phyloP scores from a whole-genome alignment of 2,329 filamentous ascomycete genomes.

The Bipolaris zeicola region DNA sequence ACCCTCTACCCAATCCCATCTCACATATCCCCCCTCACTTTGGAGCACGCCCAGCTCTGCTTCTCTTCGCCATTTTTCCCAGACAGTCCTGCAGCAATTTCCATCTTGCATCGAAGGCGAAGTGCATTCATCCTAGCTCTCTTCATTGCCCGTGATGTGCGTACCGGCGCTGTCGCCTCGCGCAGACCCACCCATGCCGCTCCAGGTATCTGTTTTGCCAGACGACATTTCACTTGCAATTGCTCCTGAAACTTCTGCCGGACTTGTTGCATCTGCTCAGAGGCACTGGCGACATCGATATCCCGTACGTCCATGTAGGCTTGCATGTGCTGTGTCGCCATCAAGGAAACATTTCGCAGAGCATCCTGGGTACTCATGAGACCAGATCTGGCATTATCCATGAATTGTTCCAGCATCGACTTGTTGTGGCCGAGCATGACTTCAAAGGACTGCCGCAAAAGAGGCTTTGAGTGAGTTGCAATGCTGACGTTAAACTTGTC shows the following conservation, averaged over 20 bases:
- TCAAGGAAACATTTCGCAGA: slow-evolving; percentile 29
- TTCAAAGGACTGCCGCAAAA: slow-evolving; percentile 42
- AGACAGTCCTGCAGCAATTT: slow-evolving; percentile 27
- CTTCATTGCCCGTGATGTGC: slow-evolving; percentile 34
- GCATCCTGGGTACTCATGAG: slow-evolving; percentile 26
- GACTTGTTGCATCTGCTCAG: slow-evolving; percentile 7
- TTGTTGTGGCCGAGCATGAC: slow-evolving; percentile 42
- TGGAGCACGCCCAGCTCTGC: slow-evolving; percentile 33
- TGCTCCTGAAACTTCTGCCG: slow-evolving; percentile 20
- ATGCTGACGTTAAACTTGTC: slow-evolving; percentile 58
- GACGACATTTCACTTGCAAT: slow-evolving; percentile 5
- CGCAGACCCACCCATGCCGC: slow-evolving; percentile 32
- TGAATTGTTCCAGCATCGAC: slow-evolving; percentile 31
- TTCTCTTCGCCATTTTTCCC: slow-evolving; percentile 13
- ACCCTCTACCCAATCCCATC: neutral
- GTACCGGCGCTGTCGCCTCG: slow-evolving; percentile 33
- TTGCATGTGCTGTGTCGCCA: slow-evolving; percentile 20
- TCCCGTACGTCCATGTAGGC: slow-evolving; percentile 13
- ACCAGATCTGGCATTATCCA: slow-evolving; percentile 26
- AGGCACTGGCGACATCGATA: slow-evolving; percentile 1
- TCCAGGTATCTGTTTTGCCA: slow-evolving; percentile 25
- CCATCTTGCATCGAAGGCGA: slow-evolving; percentile 34
- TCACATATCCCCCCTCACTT: slow-evolving; percentile 12
- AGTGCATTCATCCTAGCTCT: slow-evolving; percentile 40
- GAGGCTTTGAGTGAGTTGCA: slow-evolving; percentile 44